Base-by-base conservation (phyloP, 352 stramenopile genomes). In the Peronospora farinosa region DNA sequence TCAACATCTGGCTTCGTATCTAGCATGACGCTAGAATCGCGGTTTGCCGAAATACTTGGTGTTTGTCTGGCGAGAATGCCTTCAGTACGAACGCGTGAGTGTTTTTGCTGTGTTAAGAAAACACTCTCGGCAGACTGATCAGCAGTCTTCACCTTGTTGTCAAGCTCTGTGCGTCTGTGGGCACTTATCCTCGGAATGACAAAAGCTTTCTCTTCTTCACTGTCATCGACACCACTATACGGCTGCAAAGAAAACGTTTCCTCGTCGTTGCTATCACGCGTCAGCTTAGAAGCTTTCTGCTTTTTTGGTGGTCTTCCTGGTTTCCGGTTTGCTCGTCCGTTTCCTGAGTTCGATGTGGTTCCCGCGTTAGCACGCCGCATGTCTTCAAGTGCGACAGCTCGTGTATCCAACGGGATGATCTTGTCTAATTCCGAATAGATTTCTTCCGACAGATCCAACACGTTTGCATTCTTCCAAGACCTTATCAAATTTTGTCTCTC, bases 391-490 rank as follows among this genome's bases (percentile, higher is more conserved):
- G 53, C 53, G 4, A 59, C 49, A 8, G 62, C 62, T 25, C 45
- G 52, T 0, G 53, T 53, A 25, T 71, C 63, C 37, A 67, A 36
- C 27, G 42, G 9, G 11, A 71, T 62, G 11, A 71, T 50, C 3
- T 45, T 49, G 8, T 46, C 35, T 33, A 71, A 35, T 30, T 63
- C 50, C 3, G 25, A 28, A n/a, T 60, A 67, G 30, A 74, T 35
- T 1, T 70, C 51, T 0, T 38, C 27, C 8, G 65, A 57, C 11
- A 74, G 25, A 47, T 74, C 65, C 28, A 74, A 17, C 32, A 69
- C 17, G 12, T 74, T 74, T 7, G 51, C 38, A 28, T 63, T 71
- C 40, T 71, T 67, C 65, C 65, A 74, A 0, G 55, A 60, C n/a
- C 57, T 52, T 19, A 74, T 59, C 40, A 57, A 40, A 7, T 33